Evolutionary conservation across 2,329 filamentous ascomycete genomes (phyloP).

Genomic region (Pyricularia sp.): DNA sequence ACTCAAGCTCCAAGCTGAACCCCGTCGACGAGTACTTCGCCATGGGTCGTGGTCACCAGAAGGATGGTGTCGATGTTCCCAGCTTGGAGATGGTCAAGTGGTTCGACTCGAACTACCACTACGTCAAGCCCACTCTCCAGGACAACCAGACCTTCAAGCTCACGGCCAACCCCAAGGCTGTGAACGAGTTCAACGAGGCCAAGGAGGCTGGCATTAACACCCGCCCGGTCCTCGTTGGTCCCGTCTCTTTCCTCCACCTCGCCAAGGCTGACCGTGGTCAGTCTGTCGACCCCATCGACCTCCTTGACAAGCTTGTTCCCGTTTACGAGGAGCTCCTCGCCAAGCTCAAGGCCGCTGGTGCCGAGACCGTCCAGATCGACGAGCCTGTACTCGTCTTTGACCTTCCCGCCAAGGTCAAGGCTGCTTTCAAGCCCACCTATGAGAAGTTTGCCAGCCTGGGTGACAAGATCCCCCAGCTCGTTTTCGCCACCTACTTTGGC

Average conservation of each 20-base stretch:
- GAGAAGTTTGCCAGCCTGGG: conserved; percentile 72
- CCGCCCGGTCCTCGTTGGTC: conserved; percentile 87
- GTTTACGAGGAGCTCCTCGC: conserved; percentile 87
- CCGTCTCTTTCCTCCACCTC: conserved; percentile 93
- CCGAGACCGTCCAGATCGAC: conserved; percentile 94
- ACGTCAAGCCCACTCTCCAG: conserved; percentile 97
- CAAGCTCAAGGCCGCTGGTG: conserved; percentile 92
- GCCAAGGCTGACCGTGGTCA: conserved; percentile 97
- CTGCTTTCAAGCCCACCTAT: conserved; percentile 95
- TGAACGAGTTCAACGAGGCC: conserved; percentile 88
- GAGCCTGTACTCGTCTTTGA: conserved; percentile 96
- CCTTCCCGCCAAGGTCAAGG: conserved; percentile 78
- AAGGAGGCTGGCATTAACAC: conserved; percentile 92
- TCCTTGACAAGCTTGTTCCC: conserved; percentile 85
- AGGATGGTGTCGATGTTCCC: conserved; percentile 84
- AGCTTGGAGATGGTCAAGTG: conserved; percentile 99
- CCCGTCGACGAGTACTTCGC: conserved; percentile 95
- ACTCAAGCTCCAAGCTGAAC: conserved; percentile 80
- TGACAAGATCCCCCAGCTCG: conserved; percentile 70
- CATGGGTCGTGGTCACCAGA: conserved; percentile 98
- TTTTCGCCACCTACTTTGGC: conserved; percentile 96
- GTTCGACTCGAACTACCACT: conserved; percentile 99
- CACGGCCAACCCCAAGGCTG: conserved; percentile 70
- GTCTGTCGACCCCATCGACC: conserved; percentile 81
- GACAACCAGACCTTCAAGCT: conserved; percentile 96